Conservation (phyloP, 2,329 filamentous ascomycete genomes). For the Parastagonospora nodorum region DNA sequence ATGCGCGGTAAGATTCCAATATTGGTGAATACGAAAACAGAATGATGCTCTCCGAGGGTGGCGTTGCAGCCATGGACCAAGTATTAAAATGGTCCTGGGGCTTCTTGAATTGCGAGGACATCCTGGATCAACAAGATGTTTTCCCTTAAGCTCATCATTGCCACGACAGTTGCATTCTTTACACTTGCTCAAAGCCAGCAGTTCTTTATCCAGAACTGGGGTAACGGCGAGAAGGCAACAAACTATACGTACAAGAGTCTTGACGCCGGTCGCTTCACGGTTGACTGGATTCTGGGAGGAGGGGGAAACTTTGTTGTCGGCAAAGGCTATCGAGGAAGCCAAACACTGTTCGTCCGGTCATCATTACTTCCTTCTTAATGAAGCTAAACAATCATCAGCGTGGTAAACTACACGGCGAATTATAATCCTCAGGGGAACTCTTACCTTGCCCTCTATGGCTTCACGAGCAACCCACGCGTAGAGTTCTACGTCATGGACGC, state of each 20-base stretch:
- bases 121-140: conserved; percentile 42
- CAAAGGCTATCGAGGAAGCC: conserved; percentile 1
- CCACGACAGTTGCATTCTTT: conserved; percentile 37
- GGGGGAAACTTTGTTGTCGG: conserved; percentile 2
- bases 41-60: background rate
- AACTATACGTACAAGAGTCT: conserved; percentile 9
- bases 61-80: background rate
- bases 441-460: conserved; percentile 62
- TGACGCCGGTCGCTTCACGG: conserved; percentile 7
- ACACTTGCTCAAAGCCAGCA: conserved; percentile 4
- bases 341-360: background rate
- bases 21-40: background rate
- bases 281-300: conserved; percentile 6
- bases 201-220: conserved; percentile 7
- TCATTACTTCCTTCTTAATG: background rate
- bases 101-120: background rate
- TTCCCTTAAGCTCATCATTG: conserved; percentile 46
- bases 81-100: background rate
- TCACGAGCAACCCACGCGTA: conserved; percentile 55
- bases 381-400: background rate
- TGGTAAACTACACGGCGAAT: conserved; percentile 51
- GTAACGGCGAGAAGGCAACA: conserved; percentile 6
- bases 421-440: conserved; percentile 52
- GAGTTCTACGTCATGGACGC: conserved; percentile 62
- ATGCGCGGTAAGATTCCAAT: background rate